Base-by-base conservation (phyloP, 352 stramenopile genomes). In the Globisporangium emineosum region DNA sequence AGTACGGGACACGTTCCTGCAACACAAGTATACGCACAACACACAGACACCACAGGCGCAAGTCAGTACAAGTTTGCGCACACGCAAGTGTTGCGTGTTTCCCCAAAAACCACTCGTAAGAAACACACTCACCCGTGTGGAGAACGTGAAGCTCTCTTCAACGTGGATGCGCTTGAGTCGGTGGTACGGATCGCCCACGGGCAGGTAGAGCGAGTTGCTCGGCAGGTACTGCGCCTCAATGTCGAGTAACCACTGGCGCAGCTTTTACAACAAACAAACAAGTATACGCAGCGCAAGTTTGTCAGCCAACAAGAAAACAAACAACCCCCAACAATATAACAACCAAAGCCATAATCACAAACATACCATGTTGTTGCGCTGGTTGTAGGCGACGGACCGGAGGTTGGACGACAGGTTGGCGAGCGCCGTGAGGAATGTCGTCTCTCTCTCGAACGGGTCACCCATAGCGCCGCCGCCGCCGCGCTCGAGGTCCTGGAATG, bases 111-210 rank as follows among this genome's bases (percentile, higher is more conserved):
- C 40, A 9, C 7, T 47, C 8, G 19, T 6, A 23, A 23, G 17
- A 47, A 47, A 21, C n/a, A 8, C 1, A 45, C 60, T 17, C 65
- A 85, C 76, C 21, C 86, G 63, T 10, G 86, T 94, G 17, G 81
- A 91, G 56, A 94, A 94, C 0, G 83, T 93, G 69, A 94, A 94
- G 62, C 83, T 91, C 56, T 94, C 86, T 6, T 71, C 73, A 9
- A 92, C 76, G 60, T 93, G 86, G 43, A 94, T 85, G 23, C 75
- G 77, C 67, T 93, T 93, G 35, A 94, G 66, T 5, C 82, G 79
- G 47, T 94, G 86, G 50, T 81, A 89, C 27, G 81, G 75, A 55
- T 94, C 91, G 21, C 83, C 83, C 10, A 93, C 82, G 2, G 86
- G 86, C 2, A 94, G 33, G 43, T 93, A 94, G 12, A 94, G 75